Evolutionary conservation across 352 stramenopile species (phyloP), one percentile per base, ranked within the genome.

Genomic region (Globisporangium iwayamae): DNA sequence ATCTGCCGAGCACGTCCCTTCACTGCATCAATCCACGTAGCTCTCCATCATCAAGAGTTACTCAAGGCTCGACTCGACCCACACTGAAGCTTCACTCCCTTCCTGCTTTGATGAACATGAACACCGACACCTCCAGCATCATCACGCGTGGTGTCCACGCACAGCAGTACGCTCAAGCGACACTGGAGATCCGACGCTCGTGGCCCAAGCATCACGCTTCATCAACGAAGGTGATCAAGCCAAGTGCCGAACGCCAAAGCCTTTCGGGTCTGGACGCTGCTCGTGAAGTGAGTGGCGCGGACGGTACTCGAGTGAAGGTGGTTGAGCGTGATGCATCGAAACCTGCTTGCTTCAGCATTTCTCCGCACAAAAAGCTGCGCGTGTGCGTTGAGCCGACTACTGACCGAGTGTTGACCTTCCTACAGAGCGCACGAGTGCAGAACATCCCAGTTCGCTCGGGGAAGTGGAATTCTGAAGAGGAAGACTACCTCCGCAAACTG

Each of bases 391-490:
- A 68, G 22, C 25, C 51, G 16, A 61, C 47, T 73, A 89, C 81
- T 87, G 81, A 90, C 73, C 64, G 69, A 68, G 66, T 69, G 30
- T 81, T 92, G 66, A 94, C 85, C 45, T 94, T 94, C 70, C 66
- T 94, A 66, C 85, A 94, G 85, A 92, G 68, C 68, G 85, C 85
- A 41, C 70, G 74, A 30, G 67, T 81, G 56, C 70, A 78, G n/a
- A 81, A 92, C 66, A 81, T 90, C 50, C 82, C 84, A 34, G 83
- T 95, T 54, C 81, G 86, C 38, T 89, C 75, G 32, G 86, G 86
- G 56, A 96, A 96, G 62, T 96, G 88, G 88, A 93, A 90, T 55
- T 22, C 53, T 0, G 71, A 81, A 58, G 87, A 96, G 71, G 87
- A 96, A 28, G 67, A 69, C 20, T 96, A 95, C 54, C 63, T 94